phyloP scores from a whole-genome alignment of 2,329 filamentous ascomycete genomes.

The Aspergillus sp. region DNA sequence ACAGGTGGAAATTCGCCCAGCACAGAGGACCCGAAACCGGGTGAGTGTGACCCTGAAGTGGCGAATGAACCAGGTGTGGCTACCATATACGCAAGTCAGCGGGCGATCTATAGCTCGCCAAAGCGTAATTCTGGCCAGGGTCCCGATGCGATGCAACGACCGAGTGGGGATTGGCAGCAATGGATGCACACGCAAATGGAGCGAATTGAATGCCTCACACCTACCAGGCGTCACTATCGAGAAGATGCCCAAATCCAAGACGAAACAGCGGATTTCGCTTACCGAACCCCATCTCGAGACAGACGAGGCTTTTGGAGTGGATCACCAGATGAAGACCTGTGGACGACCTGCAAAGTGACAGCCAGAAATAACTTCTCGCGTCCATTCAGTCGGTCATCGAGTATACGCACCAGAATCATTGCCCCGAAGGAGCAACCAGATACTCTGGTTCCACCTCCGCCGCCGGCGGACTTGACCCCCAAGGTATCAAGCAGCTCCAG shows the following conservation, averaged over 20 bases:
- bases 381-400: constrained; percentile 39
- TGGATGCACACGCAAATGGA: constrained; percentile 43
- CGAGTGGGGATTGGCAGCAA: constrained; percentile 40
- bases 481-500: not conserved
- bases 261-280: constrained; percentile 24
- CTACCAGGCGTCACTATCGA: constrained; percentile 37
- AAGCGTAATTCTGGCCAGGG: constrained; percentile 16
- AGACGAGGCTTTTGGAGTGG: not conserved
- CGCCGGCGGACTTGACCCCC: constrained; percentile 6
- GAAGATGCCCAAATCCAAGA: constrained; percentile 43
- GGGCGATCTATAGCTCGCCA: constrained; percentile 35
- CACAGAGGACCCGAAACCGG: constrained; percentile 11
- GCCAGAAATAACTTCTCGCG: constrained; percentile 40
- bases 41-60: constrained; percentile 7
- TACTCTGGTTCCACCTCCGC: not conserved
- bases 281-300: constrained; percentile 4
- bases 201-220: constrained; percentile 30
- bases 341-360: constrained; percentile 8
- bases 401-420: constrained; percentile 25
- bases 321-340: not conserved
- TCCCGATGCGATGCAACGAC: constrained; percentile 16
- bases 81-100: constrained; percentile 38
- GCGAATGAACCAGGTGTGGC: constrained; percentile 38
- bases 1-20: constrained; percentile 37
- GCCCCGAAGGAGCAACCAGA: constrained; percentile 12